Base-by-base conservation (phyloP, 2,329 filamentous ascomycete genomes). In the Alternaria metachromatica region DNA sequence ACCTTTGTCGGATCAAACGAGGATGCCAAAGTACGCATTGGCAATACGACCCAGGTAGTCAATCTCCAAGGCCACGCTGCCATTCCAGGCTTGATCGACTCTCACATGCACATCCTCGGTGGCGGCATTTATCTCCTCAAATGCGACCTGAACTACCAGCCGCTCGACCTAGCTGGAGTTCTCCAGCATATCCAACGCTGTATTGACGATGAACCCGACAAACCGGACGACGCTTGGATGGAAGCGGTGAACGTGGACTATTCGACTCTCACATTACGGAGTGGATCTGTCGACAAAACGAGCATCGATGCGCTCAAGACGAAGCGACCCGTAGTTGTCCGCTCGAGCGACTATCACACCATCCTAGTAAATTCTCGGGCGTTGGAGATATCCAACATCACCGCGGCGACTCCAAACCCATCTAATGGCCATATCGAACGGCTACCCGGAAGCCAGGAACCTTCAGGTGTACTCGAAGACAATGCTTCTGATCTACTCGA, bases 211-310 rank as follows among this genome's bases (percentile, higher is more conserved):
- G 57, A 60, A 41, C 21, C 49, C 15, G 33, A 46, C 18, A 54
- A 25, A 30, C n/a, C 30, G 12, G 49, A 53, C 2, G 46, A 60
- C 3, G 46, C 57, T 30, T 60, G 57, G 57, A 25, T 60, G n/a
- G 37, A 60, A n/a, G 57, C 44, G 18, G 57, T 60, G 33, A 60
- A 60, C 18, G n/a, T 60, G 25, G 57, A 60, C 48, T 60, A 60
- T 20, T 49, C 57, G 12, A 60, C 28, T 46, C 57, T 60, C 15
- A 23, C 44, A 3, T 44, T 41, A 13, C 57, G 33, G 20, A 60
- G 49, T 6, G 57, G 57, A 8, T 2, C 9, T 2, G 15, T 41
- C 28, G 21, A 30, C 26, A 53, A 30, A 8, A 53, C 26, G 1
- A 18, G 20, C 12, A 28, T 53, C 50, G 50, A 53, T 53, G n/a